A percentile compares a stretch with the other conserved stretches of the same genome.
Conservation (phyloP, 192 early-diverging fungal species). For the Dissophora ornata region DNA sequence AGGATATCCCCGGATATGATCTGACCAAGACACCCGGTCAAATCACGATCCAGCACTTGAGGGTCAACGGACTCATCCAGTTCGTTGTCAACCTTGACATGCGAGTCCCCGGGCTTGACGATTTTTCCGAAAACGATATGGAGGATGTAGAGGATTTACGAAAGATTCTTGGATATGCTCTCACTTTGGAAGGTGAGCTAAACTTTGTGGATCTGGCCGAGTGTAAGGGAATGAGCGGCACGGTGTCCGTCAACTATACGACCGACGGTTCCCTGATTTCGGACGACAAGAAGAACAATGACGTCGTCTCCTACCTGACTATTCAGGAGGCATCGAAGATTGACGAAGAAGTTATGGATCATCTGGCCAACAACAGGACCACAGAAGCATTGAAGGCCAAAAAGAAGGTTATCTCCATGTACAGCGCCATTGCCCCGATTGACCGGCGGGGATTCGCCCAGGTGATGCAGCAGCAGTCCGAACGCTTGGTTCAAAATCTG, state of each 20-base stretch:
- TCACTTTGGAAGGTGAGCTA: conserved; percentile 26
- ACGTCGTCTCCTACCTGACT: conserved; percentile 30
- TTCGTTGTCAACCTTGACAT: conserved; percentile 42
- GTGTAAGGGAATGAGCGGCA: conserved; percentile 24
- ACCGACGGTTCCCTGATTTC: conserved; percentile 23
- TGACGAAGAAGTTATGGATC: conserved; percentile 27
- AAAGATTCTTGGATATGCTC: conserved; percentile 31
- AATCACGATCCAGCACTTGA: conserved; percentile 33
- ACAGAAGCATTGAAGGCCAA: conserved; percentile 27
- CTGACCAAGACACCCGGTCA: conserved; percentile 30
- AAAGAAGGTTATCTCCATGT: conserved; percentile 32
- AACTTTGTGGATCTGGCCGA: conserved; percentile 27
- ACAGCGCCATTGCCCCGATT: conserved; percentile 3
- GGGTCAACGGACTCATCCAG: conserved; percentile 38
- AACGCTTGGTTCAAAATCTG: conserved; percentile 29
- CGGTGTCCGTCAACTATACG: conserved; percentile 31
- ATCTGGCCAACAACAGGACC: conserved; percentile 44
- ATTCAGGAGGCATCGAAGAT: conserved; percentile 39
- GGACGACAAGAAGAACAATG: conserved; percentile 30
- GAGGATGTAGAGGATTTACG: conserved; percentile 18
- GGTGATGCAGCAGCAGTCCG: conserved; percentile 27
- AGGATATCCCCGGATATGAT: conserved; percentile 42
- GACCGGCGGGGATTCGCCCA: conserved; percentile 30
- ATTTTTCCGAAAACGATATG: conserved; percentile 38
- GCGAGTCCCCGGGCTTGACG: conserved; percentile 33